These are phyloP conservation scores for Globisporangium spiculum DNA, from an alignment of 352 stramenopile genomes.

Conservation along the genomic window DNA sequence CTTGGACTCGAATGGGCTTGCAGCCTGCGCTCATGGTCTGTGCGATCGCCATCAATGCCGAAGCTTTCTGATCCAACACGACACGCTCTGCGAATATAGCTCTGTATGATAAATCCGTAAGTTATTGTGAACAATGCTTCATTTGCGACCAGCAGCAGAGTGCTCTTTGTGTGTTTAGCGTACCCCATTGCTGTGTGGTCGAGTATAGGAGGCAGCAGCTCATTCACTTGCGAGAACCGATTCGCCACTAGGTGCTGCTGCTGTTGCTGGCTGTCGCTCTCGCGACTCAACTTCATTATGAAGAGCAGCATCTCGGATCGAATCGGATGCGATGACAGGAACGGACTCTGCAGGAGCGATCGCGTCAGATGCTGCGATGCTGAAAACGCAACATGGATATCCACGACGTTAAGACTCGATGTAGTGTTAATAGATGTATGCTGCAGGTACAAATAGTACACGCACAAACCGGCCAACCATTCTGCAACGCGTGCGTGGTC, in stretches of 20 bases:
- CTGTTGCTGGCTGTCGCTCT: neutral
- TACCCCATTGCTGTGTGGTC: constrained; percentile 6
- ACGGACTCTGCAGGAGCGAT: constrained; percentile 56
- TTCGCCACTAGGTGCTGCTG: constrained; percentile 11
- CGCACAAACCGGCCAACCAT: neutral
- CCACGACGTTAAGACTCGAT: neutral
- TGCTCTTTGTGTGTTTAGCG: neutral
- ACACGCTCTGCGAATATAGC: constrained; percentile 25
- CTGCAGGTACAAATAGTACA: neutral
- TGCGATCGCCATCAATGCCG: constrained; percentile 32
- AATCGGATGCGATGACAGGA: constrained; percentile 39
- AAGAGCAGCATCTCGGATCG: constrained; percentile 35
- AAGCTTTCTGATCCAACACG: constrained; percentile 17
- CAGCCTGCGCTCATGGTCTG: constrained; percentile 27
- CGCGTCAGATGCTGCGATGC: constrained; percentile 36
- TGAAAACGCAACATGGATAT: neutral
- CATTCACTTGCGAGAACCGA: neutral
- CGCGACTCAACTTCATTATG: constrained; percentile 28
- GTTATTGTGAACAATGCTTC: neutral
- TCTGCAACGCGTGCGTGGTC: constrained; percentile 9
- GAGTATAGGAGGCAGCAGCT: neutral
- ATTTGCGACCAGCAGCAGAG: neutral
- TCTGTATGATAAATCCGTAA: constrained; percentile 13
- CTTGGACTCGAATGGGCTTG: constrained; percentile 35
- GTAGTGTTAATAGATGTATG: neutral